Percentiles rank a stretch among this genome's conserved stretches.
phyloP scores from a whole-genome alignment of 2,329 filamentous ascomycete species.

The Aspergillus chevalieri region DNA sequence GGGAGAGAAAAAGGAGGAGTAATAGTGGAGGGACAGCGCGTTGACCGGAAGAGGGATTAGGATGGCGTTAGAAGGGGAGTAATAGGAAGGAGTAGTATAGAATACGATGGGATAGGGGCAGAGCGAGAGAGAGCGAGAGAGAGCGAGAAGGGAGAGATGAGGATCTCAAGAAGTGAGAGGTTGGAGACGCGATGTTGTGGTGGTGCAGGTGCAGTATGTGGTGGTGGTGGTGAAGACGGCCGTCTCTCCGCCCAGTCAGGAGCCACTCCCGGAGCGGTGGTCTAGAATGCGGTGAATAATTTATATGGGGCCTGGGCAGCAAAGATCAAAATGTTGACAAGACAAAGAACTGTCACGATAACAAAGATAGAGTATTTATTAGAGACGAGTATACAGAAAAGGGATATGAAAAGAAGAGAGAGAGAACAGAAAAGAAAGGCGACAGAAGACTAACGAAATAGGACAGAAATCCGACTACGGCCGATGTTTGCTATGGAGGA shows the following conservation, averaged over 20 bases:
- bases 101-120: background rate
- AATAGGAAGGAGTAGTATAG: background rate
- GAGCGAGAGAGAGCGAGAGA: constrained; percentile 1
- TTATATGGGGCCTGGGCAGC: too few species aligned
- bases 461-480: constrained; percentile 1
- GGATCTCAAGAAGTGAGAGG: too few species aligned
- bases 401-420: constrained; percentile 1
- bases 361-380: too few species aligned
- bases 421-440: constrained; percentile 1
- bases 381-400: background rate
- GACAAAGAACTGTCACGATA: too few species aligned
- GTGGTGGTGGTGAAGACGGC: too few species aligned
- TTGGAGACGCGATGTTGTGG: too few species aligned
- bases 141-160: background rate
- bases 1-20: constrained; percentile 1
- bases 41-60: background rate
- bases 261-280: too few species aligned
- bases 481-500: too few species aligned
- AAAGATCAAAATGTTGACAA: too few species aligned
- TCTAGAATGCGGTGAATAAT: too few species aligned
- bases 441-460: constrained; percentile 4
- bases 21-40: background rate
- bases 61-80: background rate
- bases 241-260: too few species aligned
- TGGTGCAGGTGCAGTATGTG: too few species aligned